phyloP scores from a whole-genome alignment of 345 rosid genomes.

The Corchorus olitorius region DNA sequence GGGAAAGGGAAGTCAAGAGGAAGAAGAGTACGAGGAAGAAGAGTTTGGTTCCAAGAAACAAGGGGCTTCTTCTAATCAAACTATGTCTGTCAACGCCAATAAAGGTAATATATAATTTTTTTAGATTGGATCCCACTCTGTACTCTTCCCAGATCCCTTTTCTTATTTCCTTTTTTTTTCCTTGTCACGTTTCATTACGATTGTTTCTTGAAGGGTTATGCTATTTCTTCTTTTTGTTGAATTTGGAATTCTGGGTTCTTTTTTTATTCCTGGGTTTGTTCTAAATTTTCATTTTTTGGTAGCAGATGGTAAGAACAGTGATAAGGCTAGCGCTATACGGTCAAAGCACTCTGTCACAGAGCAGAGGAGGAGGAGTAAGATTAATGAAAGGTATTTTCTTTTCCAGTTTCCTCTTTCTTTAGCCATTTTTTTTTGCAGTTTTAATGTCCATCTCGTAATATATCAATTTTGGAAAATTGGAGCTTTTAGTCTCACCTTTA shows the following conservation, averaged over 20 bases:
- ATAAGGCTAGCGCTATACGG: conserved; percentile 74
- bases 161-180: conserved; percentile 1
- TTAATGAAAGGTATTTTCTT: conserved; percentile 75
- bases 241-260: conserved; percentile 21
- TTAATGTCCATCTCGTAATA: background rate
- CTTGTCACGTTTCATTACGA: background rate
- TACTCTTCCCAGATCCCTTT: background rate
- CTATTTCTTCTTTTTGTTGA: background rate
- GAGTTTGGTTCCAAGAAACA: conserved; percentile 65
- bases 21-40: conserved; percentile 81
- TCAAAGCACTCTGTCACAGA: conserved; percentile 97
- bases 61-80: conserved; percentile 49
- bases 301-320: conserved; percentile 71
- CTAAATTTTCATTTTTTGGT: conserved; percentile 14
- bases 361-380: conserved; percentile 95
- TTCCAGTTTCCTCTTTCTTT: background rate
- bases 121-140: conserved; percentile 40
- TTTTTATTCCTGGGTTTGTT: background rate
- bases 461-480: background rate
- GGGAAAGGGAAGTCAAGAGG: conserved; percentile 70
- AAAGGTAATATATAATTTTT: conserved; percentile 38
- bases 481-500: background rate
- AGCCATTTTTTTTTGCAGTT: background rate
- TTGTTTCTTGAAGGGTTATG: background rate
- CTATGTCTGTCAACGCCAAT: conserved; percentile 23